Base-by-base conservation (phyloP, 164 flowering plant species). In the Cinnamomum chago region DNA sequence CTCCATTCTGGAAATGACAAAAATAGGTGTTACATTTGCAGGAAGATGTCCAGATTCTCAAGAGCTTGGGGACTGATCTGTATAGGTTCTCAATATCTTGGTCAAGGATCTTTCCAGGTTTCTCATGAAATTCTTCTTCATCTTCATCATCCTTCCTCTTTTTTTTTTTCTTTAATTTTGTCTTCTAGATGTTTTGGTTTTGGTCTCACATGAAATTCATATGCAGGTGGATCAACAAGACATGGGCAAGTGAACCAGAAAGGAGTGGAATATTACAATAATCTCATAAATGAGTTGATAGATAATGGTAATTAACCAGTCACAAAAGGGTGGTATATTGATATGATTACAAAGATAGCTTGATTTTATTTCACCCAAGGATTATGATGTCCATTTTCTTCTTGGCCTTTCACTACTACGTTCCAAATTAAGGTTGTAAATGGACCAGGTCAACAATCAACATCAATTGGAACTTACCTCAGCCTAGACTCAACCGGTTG, bases 201-300 rank as follows among this genome's bases (percentile, higher is more conserved):
- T 25, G 40, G 20, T 52, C 20, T 22, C 13, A 25, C 18, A 28
- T 28, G 70, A n/a, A 27, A 67, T 33, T 27, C 20, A 33, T 47
- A 17, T 72, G 62, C 76, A 79, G 79, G 75, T 58, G 82, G 82
- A 70, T 73, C 79, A 58, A 50, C 62, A 62, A 75, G 82, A 52
- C 58, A 77, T 60, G 85, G 87, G 12, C 87, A 88, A 3, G 80
- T 90, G 62, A 91, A 90, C 75, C 28, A 72, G 24, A 83, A 82
- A 64, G 96, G 92, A 18, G 65, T 90, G 50, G 62, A 62, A n/a
- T 91, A 81, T 78, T 91, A 90, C 85, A 87, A 84, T 76, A 79
- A 85, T 30, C 90, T 91, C 74, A 85, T 91, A 67, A 72, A 91
- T 73, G 88, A 88, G 33, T 70, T 76, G 24, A 47, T 82, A 15